Conservation (phyloP, 768 basidiomycete genomes). For the Suillus paluster region DNA sequence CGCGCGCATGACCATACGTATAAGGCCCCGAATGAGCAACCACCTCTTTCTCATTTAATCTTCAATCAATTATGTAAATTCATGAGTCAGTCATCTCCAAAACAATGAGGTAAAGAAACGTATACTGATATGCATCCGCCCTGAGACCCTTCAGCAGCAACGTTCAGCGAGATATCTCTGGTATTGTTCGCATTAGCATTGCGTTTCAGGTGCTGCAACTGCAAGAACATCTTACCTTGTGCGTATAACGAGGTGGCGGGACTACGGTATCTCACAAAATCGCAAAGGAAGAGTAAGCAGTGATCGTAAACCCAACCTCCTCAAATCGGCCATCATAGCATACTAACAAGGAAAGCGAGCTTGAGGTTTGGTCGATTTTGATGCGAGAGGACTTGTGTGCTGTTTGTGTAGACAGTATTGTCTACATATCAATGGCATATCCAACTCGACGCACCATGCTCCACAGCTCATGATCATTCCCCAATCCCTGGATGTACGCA, state of each 20-base stretch:
- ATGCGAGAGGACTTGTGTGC: slow-evolving; percentile 45
- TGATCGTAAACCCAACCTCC: slow-evolving; percentile 71
- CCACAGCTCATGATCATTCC: too few species aligned
- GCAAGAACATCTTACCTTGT: slow-evolving; percentile 39
- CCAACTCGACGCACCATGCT: too few species aligned
- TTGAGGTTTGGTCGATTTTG: slow-evolving; percentile 14
- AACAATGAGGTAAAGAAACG: too few species aligned
- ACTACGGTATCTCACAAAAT: slow-evolving; percentile 53
- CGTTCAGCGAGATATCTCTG: slow-evolving; percentile 74
- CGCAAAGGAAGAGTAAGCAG: slow-evolving; percentile 48
- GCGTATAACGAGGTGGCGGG: slow-evolving; percentile 42
- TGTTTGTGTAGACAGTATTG: slow-evolving; percentile 49
- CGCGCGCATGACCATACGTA: slow-evolving; percentile 71
- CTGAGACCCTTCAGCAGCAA: slow-evolving; percentile 73
- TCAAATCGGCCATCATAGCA: slow-evolving; percentile 70
- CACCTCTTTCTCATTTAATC: slow-evolving; percentile 69
- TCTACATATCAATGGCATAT: too few species aligned
- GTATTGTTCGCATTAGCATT: slow-evolving; percentile 34
- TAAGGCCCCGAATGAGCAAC: slow-evolving; percentile 80
- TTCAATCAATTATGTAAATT: too few species aligned
- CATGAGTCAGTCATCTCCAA: too few species aligned
- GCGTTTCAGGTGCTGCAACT: too few species aligned
- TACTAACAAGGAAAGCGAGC: slow-evolving; percentile 56
- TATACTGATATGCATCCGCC: slow-evolving; percentile 80
- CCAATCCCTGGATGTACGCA: too few species aligned